These are phyloP conservation scores for Fusarium keratoplasticum DNA, from an alignment of 2,329 filamentous ascomycete species.

Conservation along the genomic window DNA sequence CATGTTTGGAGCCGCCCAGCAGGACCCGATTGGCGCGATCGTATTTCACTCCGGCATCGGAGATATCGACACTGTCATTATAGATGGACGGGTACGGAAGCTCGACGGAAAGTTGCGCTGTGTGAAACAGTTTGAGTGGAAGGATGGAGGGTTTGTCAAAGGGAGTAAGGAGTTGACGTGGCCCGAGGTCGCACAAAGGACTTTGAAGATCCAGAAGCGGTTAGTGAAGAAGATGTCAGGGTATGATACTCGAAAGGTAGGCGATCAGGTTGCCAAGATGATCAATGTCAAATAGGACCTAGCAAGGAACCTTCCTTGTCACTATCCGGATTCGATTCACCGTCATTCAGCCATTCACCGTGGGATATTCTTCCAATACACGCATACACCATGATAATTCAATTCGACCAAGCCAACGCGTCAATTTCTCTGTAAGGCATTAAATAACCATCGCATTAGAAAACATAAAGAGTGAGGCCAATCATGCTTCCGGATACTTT, in stretches of 20 bases:
- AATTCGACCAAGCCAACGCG: not conserved
- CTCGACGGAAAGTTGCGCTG: not conserved
- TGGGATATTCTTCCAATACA: not conserved
- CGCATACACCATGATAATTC: not conserved
- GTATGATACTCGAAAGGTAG: not conserved
- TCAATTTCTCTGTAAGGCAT: not conserved
- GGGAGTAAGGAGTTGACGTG: not conserved
- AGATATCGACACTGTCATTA: conserved; percentile 1
- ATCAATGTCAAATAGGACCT: not conserved
- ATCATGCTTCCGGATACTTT: not conserved
- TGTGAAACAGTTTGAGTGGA: conserved; percentile 2
- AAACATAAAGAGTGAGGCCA: not conserved
- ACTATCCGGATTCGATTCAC: not conserved
- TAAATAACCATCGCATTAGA: not conserved
- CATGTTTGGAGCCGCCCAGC: conserved; percentile 3
- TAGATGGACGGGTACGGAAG: not conserved
- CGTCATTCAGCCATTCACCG: too few relatives aligned
- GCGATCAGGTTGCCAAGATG: not conserved
- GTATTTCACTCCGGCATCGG: conserved; percentile 2
- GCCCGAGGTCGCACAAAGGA: not conserved
- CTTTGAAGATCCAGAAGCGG: not conserved
- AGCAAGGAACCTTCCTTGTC: not conserved
- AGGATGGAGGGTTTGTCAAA: not conserved
- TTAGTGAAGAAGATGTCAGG: not conserved
- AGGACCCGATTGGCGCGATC: not conserved